Evolutionary conservation across 202 grass and related monocot genomes (phyloP), one percentile per base, ranked within the genome.

Genomic region (Eragrostis tef): DNA sequence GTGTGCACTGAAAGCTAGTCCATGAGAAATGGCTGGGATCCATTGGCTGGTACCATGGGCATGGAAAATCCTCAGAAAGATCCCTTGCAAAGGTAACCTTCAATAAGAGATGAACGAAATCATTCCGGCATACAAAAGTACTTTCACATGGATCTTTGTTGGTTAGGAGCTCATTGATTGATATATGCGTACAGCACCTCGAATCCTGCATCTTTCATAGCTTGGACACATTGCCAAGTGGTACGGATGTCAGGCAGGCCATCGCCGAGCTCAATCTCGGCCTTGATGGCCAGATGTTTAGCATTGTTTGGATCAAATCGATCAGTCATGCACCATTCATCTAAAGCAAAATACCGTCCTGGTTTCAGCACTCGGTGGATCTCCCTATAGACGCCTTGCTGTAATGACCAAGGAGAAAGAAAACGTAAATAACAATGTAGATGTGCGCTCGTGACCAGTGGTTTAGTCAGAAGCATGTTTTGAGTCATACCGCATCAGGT

Each of bases 321-420:
- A 13, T 88, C 88, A 0, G 90, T 97, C 62, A 93, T 54, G 75
- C 93, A 93, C 81, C 84, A 89, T 63, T 93, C 93, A 57, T 91
- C 84, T 2, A 83, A 62, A 9, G 93, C 93, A 36, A 93, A 89
- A 70, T 52, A 84, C 26, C 88, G 88, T 1, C 90, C 93, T 16
- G 90, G 88, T 44, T 89, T 94, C 51, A 91, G 75, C 52, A 94
- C 92, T 20, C 92, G 75, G 26, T 65, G 77, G 48, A 94, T 61
- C 80, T 94, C 91, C 61, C 73, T 89, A 63, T 94, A 94, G 59
- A 39, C 77, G 0, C 68, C 12, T 39, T 17, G 25, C 79, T 73
- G 57, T 2, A 39, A 41, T 56, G 7, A 63, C 14, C 6, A 15
- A 19, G 21, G 36, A 49, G 34, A 39, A 13, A 2, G 9, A 25